Base-by-base conservation (phyloP, 768 basidiomycete genomes). In the Lyophyllum atratum region DNA sequence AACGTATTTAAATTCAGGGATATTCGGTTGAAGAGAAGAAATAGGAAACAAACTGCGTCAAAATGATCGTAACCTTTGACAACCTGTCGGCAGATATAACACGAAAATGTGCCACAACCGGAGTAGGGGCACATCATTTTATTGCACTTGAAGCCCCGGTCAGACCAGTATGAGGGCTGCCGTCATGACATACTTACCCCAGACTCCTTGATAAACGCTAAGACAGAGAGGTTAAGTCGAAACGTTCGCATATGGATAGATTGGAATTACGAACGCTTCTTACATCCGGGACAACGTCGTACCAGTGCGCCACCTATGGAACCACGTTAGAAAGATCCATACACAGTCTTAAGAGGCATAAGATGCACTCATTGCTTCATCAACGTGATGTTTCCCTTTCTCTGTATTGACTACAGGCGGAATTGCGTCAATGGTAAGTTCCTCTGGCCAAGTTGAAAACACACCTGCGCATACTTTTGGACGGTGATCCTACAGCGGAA, bases 291-390 rank as follows among this genome's bases (percentile, higher is more conserved):
- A 72, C 95, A 97, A 56, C 85, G 89, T 43, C 94, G 83, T 84
- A 93, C 89, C 15, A 95, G 74, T 1, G 94, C 93, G 29, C 80
- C 78, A 42, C 91, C 90, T 92, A 53, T 14, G 11, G 37, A 31
- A 57, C 45, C 28, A 57, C 26, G 43, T 21, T 31, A 8, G 3
- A 50, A 45, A 58, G 25, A 62, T 60, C 21, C 6, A 31, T 14
- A 50, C 4, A 28, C 15, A 3, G 28, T 49, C 40, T 26, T 17
- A 54, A 17, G 47, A 33, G 25, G 26, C 29, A 8, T 31, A 51
- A 54, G 2, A 72, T 80, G 9, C 67, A 90, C 92, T 93, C 95
- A 97, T 97, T 3, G 94, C 95, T 66, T 97, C 95, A 66, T 97
- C 95, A 31, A 97, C 78, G 1, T 79, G 68, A 72, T 95, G 93